phyloP scores from a whole-genome alignment of 176 grass and related monocot species.

The Zoysia pacifica region DNA sequence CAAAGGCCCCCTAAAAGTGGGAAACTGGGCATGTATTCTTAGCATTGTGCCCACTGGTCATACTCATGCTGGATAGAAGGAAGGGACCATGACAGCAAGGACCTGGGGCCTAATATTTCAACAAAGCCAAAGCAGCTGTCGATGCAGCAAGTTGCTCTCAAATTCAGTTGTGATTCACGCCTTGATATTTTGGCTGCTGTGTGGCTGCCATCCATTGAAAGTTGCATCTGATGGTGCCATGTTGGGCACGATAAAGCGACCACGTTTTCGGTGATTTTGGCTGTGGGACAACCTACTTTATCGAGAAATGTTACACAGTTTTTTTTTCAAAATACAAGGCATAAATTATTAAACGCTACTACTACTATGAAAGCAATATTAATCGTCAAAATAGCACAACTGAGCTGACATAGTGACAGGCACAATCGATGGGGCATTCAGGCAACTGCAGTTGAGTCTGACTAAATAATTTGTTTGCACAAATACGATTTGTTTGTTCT shows the following conservation, averaged over 20 bases:
- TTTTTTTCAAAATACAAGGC: no score
- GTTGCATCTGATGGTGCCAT: not conserved
- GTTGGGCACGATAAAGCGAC: not conserved
- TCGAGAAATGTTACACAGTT: no score
- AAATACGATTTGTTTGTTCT: no score
- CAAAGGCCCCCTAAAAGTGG: no score
- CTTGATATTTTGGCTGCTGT: conserved; percentile 18
- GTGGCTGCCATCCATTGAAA: conserved; percentile 25
- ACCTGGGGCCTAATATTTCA: not conserved
- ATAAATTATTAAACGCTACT: no score
- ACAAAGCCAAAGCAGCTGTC: not conserved
- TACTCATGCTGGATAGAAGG: not conserved
- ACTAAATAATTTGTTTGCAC: no score
- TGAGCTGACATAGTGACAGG: no score
- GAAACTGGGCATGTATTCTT: not conserved
- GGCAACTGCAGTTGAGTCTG: no score
- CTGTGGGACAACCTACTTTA: not conserved
- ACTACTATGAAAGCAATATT: no score
- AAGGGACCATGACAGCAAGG: not conserved
- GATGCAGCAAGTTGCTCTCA: not conserved
- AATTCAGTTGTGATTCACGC: not conserved
- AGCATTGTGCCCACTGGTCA: not conserved
- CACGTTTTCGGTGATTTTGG: not conserved
- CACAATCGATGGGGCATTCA: no score
- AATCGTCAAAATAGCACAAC: no score